Evolutionary conservation across 805 yeast genomes (phyloP), one percentile per base, ranked within the genome.

Genomic region (Monosporozyma solicola): DNA sequence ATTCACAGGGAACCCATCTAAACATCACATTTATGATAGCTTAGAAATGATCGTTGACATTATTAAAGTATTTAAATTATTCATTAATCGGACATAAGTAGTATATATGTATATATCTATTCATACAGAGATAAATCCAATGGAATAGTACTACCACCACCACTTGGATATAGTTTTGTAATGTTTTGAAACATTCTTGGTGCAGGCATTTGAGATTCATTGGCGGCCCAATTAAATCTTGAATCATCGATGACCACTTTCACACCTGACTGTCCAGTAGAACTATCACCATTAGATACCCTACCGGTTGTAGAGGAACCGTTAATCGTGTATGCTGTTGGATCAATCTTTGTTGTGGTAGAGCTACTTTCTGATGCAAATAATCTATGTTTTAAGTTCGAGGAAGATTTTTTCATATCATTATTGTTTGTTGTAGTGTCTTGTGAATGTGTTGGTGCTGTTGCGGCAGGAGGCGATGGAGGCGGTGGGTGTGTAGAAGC

Each of bases 121-220:
- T 53, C 46, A 46, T 53, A 57, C 32, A 54, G 27, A 13, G 52
- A 48, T 35, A 91, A 72, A 59, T 87, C 82, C 56, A 91, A 71
- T 0, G 97, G 97, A 39, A 91, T 94, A 35, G 96, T 87, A 31
- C 90, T 80, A 3, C 98, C 98, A 60, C 96, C 78, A 13, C 98
- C 98, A 70, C 96, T 87, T 16, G 98, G 97, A 71, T 94, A 94
- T 58, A 90, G 72, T 66, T 92, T 90, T 54, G 78, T 78, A 48
- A 77, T 77, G 3, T 83, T 86, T 51, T 79, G 82, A 63, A 86
- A 89, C 49, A 79, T 77, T 59, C 98, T 76, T n/a, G 99, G 98
- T 59, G 81, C 82, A 0, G 99, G 98, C 47, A 94, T 73, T 25
- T 88, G 85, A 45, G 72, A 69, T 16, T 78, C 76, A 65, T 87